Conservation (phyloP, 108 stramenopile genomes). For the Discostella stelligeroides region DNA sequence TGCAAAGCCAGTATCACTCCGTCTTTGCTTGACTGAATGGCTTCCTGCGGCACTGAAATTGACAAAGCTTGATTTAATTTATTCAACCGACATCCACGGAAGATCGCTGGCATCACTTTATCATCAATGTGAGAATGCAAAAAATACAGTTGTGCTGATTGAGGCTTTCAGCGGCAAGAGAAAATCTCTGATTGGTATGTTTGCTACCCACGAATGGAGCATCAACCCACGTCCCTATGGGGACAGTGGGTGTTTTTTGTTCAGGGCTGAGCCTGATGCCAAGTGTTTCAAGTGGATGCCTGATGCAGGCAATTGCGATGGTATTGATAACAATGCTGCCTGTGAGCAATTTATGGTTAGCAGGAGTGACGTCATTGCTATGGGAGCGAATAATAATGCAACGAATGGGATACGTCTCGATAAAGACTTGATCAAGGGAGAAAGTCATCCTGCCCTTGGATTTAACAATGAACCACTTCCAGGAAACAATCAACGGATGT, state of each 20-base stretch:
- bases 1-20: slow-evolving; percentile 55
- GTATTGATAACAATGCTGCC: slow-evolving; percentile 50
- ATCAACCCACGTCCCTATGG: slow-evolving; percentile 60
- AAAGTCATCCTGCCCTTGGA: slow-evolving; percentile 64
- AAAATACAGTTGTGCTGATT: slow-evolving; percentile 71
- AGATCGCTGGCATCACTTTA: slow-evolving; percentile 78
- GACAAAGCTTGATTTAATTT: slow-evolving; percentile 80
- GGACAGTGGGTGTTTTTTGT: slow-evolving; percentile 82
- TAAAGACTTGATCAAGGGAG: slow-evolving; percentile 76
- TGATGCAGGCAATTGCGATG: slow-evolving; percentile 28
- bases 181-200: slow-evolving; percentile 71
- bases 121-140: slow-evolving; percentile 46
- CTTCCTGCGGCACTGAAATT: slow-evolving; percentile 65
- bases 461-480: slow-evolving; percentile 79
- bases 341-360: slow-evolving; percentile 81
- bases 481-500: slow-evolving; percentile 41
- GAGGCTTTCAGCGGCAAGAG: slow-evolving; percentile 54
- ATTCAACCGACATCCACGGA: slow-evolving; percentile 78
- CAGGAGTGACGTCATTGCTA: slow-evolving; percentile 62
- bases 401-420: slow-evolving; percentile 74
- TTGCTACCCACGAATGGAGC: slow-evolving; percentile 82
- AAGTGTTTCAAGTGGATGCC: slow-evolving; percentile 78
- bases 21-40: slow-evolving; percentile 70
- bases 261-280: slow-evolving; percentile 69
- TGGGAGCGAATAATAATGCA: slow-evolving; percentile 79